These are phyloP conservation scores for Termitomyces titanicus DNA, from an alignment of 768 basidiomycete genomes.

Conservation along the genomic window DNA sequence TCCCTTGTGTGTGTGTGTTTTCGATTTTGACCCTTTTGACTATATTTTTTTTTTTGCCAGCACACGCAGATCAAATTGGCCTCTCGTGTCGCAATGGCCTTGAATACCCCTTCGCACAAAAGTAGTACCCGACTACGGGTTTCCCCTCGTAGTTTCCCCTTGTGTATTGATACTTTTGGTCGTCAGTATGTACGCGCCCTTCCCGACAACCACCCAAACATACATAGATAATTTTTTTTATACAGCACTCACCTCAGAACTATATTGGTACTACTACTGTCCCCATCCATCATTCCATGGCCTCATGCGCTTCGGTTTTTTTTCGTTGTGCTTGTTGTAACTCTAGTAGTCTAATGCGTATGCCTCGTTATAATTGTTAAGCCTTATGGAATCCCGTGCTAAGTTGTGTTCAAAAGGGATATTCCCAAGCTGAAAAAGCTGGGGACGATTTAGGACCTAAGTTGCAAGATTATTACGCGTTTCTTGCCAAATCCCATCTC, in stretches of 20 bases:
- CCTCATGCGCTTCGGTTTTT: background rate
- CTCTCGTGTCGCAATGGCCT: conserved; percentile 16
- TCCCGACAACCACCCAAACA: conserved; percentile 1
- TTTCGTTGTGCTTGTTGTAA: conserved; percentile 14
- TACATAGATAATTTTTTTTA: background rate
- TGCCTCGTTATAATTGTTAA: no score
- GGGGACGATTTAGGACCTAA: no score
- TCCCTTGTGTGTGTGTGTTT: no score
- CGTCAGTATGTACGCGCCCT: background rate
- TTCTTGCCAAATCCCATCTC: no score
- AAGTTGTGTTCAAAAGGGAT: no score
- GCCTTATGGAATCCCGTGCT: no score
- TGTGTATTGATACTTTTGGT: conserved; percentile 21
- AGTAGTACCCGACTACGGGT: conserved; percentile 5
- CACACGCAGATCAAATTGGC: conserved; percentile 14
- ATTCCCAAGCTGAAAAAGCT: no score
- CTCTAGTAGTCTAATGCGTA: conserved; percentile 12
- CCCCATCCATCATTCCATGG: background rate
- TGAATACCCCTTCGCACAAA: conserved; percentile 16
- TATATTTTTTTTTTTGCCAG: conserved; percentile 7
- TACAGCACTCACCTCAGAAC: background rate
- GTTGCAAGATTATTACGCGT: no score
- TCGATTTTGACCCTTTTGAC: background rate
- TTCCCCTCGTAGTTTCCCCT: background rate
- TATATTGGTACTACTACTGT: background rate